Conservation (phyloP, 2,329 filamentous ascomycete species). For the Xylariaceae sp. region DNA sequence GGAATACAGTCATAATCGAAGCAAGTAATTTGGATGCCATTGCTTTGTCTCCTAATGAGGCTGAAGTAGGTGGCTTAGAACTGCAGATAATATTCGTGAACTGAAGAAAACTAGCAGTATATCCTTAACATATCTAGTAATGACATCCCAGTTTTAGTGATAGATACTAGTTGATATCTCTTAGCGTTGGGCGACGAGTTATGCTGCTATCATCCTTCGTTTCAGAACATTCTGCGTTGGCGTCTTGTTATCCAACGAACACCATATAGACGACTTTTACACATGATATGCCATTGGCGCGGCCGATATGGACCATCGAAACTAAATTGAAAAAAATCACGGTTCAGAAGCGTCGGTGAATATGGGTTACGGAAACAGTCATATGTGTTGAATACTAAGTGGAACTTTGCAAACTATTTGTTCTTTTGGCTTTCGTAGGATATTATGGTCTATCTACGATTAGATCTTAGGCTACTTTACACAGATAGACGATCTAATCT, state of each 20-base stretch:
- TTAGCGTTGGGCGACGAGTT: background rate
- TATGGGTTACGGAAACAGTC: no score
- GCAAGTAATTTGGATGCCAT: background rate
- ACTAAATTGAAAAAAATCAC: no score
- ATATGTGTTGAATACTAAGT: no score
- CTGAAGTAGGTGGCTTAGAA: background rate
- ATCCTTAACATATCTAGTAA: background rate
- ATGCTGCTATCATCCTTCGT: background rate
- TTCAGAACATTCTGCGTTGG: background rate
- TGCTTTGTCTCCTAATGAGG: slow-evolving; percentile 1
- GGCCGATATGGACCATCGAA: background rate
- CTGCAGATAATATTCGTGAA: background rate
- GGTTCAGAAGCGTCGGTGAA: no score
- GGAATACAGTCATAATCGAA: background rate
- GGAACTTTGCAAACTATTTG: no score
- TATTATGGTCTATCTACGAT: no score
- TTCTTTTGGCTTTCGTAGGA: no score
- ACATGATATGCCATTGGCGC: background rate
- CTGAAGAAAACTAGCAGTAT: background rate
- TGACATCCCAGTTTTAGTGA: background rate
- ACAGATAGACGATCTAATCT: no score
- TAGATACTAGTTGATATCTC: background rate
- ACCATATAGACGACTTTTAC: background rate
- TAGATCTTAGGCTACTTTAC: no score
- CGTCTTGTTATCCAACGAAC: background rate